Base-by-base conservation (phyloP, 2,329 filamentous ascomycete species). In the Diaporthe sp. region DNA sequence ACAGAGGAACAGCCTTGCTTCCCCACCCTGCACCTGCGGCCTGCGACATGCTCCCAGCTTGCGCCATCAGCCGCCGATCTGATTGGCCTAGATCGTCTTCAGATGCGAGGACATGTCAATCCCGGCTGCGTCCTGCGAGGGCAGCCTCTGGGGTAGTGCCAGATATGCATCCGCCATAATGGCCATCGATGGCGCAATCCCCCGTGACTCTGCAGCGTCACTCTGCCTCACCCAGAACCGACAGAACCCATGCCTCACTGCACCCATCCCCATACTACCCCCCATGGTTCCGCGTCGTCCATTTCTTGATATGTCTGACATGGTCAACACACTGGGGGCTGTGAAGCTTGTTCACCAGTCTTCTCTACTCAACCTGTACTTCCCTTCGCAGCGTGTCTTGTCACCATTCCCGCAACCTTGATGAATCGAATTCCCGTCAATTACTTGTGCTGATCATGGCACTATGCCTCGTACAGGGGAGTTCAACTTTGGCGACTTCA, bases 181-280 rank as follows among this genome's bases (percentile, higher is more conserved):
- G 78, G 82, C 79, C 79, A 82, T 79, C 83, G 86, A 91, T 91
- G 89, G 87, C 88, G 90, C 88, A 87, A 92, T 91, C 89, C 83
- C 89, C 86, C 89, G 89, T 91, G 90, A 91, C 87, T 84, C 85
- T 76, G 57, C 57, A 42, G 49, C 55, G 57, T 75, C 73, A 72
- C 55, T 55, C 10, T 73, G 37, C 65, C 34, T 70, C 65, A 51
- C 46, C 55, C 61, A 58, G 44, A 73, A 73, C 73, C 73, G 73
- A 67, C 73, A 62, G 71, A 75, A 53, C 62, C 73, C 73, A 75
- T 72, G 65, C 61, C 53, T 75, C 53, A 73, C 44, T 42, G 72
- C 72, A 72, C 31, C 75, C 73, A 61, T 58, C 42, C 37, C 37
- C 51, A 44, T 34, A 55, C 65, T 42, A 39, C 46, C 65, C 65